phyloP scores from a whole-genome alignment of 2,329 filamentous ascomycete species.

The Plectosphaerella cucumerina region DNA sequence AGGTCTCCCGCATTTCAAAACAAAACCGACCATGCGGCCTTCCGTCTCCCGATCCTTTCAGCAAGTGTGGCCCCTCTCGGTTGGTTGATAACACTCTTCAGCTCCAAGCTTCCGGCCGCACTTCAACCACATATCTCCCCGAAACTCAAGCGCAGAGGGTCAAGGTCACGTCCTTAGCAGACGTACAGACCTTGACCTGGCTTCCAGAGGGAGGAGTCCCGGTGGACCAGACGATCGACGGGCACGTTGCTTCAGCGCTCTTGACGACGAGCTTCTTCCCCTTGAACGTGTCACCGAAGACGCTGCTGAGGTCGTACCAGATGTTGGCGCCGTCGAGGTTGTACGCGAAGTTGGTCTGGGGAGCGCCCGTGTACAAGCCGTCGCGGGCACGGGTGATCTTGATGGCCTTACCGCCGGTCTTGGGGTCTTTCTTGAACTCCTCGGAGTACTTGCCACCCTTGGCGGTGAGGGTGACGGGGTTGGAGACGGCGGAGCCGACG shows the following conservation, averaged over 20 bases:
- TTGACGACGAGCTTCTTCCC: conserved; percentile 25
- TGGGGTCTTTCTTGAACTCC: conserved; percentile 26
- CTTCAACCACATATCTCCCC: no score
- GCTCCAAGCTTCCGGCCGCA: no score
- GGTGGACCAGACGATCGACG: conserved; percentile 27
- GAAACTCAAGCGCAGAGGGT: conserved; percentile 29
- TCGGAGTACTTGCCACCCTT: conserved; percentile 25
- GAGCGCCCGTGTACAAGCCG: conserved; percentile 32
- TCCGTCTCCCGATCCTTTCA: no score
- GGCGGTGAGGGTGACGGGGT: conserved; percentile 18
- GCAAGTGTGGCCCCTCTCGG: no score
- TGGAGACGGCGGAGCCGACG: conserved; percentile 25
- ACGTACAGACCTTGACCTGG: conserved; percentile 31
- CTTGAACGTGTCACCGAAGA: conserved; percentile 33
- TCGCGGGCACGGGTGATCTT: conserved; percentile 29
- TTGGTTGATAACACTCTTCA: no score
- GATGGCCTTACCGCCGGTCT: conserved; percentile 31
- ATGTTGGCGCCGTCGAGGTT: conserved; percentile 26
- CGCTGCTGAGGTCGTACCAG: conserved; percentile 35
- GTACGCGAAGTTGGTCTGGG: conserved; percentile 35
- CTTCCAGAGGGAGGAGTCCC: conserved; percentile 29
- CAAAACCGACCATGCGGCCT: no score
- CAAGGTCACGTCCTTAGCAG: conserved; percentile 25
- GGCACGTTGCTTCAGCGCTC: conserved; percentile 24
- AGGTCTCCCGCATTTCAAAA: no score